Conservation (phyloP, 306 rosid species). For the Cucurbita maxima region DNA sequence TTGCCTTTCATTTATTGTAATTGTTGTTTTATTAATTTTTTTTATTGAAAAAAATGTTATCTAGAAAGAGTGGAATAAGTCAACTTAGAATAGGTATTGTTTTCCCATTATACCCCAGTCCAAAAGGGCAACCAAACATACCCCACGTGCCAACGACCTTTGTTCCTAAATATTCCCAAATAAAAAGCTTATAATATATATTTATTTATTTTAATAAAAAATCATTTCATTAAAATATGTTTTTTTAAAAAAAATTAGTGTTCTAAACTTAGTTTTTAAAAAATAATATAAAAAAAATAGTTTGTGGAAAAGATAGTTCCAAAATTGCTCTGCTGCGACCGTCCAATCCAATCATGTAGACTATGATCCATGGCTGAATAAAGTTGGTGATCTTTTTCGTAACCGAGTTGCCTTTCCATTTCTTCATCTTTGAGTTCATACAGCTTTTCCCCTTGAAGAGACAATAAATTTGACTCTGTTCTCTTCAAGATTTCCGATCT, state of each 20-base stretch:
- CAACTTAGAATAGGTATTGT: neutral
- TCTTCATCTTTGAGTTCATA: neutral
- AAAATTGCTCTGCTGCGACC: neutral
- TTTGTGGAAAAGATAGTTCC: too few relatives aligned
- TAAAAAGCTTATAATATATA: too few relatives aligned
- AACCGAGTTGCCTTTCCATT: neutral
- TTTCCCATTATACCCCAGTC: neutral
- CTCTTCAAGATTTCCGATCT: neutral
- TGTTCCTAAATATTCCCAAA: neutral
- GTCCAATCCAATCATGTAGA: constrained; percentile 14
- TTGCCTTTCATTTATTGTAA: neutral
- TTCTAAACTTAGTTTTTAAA: too few relatives aligned
- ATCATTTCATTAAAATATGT: too few relatives aligned
- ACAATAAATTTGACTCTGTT: constrained; percentile 1
- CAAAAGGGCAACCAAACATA: neutral
- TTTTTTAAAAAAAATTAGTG: too few relatives aligned
- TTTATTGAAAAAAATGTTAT: neutral
- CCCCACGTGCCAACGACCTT: neutral
- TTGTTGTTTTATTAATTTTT: neutral
- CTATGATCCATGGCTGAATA: constrained; percentile 5
- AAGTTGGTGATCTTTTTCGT: constrained; percentile 13
- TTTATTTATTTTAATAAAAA: too few relatives aligned
- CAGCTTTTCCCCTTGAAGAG: neutral
- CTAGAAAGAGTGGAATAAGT: neutral
- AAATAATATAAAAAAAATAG: too few relatives aligned